These are phyloP conservation scores for Monilinia fructigena DNA, from an alignment of 2,329 filamentous ascomycete genomes.

Conservation along the genomic window DNA sequence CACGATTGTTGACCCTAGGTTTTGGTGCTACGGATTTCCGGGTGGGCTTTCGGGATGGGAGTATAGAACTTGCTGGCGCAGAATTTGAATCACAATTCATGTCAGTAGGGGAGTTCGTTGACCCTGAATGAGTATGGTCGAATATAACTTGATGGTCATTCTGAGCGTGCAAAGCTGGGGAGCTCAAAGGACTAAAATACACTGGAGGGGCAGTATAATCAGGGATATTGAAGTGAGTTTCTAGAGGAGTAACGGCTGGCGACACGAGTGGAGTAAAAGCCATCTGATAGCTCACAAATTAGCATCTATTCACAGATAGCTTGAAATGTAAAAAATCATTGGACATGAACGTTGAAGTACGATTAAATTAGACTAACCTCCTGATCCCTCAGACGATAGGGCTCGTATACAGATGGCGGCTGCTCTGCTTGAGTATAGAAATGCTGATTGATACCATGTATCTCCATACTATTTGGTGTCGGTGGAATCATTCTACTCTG, in stretches of 20 bases:
- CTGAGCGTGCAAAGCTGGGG: slow-evolving; percentile 75
- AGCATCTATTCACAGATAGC: background rate
- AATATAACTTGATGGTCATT: slow-evolving; percentile 48
- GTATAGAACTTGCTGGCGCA: slow-evolving; percentile 30
- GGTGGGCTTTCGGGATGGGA: slow-evolving; percentile 30
- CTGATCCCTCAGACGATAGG: slow-evolving; percentile 62
- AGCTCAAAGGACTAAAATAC: slow-evolving; percentile 82
- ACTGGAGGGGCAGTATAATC: slow-evolving; percentile 61
- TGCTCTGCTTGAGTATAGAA: slow-evolving; percentile 59
- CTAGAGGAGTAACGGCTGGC: slow-evolving; percentile 78
- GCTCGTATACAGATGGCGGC: slow-evolving; percentile 60
- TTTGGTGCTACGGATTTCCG: slow-evolving; percentile 31
- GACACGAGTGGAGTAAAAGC: slow-evolving; percentile 79
- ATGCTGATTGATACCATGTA: slow-evolving; percentile 58
- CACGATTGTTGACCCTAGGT: slow-evolving; percentile 35
- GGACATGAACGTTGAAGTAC: background rate
- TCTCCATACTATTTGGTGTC: slow-evolving; percentile 77
- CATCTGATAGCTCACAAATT: slow-evolving; percentile 50
- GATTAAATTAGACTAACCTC: slow-evolving; percentile 51
- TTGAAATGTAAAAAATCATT: background rate
- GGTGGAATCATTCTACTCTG: slow-evolving; percentile 67
- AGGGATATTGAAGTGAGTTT: slow-evolving; percentile 60
- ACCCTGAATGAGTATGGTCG: slow-evolving; percentile 44
- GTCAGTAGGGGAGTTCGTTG: slow-evolving; percentile 39
- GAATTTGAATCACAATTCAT: slow-evolving; percentile 36